These are phyloP conservation scores for Cryptosporidium viatorum DNA, from an alignment of 169 alveolate genomes.

Conservation along the genomic window DNA sequence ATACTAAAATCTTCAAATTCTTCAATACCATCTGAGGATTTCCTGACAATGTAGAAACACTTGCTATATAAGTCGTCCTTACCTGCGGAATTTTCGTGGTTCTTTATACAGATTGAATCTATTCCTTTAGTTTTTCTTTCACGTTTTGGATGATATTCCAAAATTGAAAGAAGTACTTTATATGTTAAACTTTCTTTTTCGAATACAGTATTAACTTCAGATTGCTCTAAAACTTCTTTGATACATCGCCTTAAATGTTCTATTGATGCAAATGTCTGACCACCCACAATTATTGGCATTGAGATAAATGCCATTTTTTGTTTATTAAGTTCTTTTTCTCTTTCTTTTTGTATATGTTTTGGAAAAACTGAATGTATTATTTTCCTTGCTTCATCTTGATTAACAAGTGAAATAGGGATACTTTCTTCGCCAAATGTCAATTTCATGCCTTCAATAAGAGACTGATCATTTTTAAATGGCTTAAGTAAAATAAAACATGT, in stretches of 20 bases:
- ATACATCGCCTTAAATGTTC: constrained; percentile 68
- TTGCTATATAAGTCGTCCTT: constrained; percentile 7
- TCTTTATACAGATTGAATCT: constrained; percentile 44
- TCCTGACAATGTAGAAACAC: constrained; percentile 50
- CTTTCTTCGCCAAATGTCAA: constrained; percentile 14
- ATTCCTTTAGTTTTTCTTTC: constrained; percentile 26
- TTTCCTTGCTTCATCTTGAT: constrained; percentile 62
- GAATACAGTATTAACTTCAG: constrained; percentile 26
- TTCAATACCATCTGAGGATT: constrained; percentile 19
- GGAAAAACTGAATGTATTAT: constrained; percentile 40
- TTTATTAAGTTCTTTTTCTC: constrained; percentile 69
- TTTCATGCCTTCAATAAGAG: background rate
- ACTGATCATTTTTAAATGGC: constrained; percentile 53
- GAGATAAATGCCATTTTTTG: constrained; percentile 45
- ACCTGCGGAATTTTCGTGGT: constrained; percentile 1
- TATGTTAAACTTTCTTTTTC: constrained; percentile 38
- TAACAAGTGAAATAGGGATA: background rate
- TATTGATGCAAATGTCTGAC: constrained; percentile 61
- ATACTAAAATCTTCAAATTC: constrained; percentile 70
- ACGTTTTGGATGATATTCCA: constrained; percentile 61
- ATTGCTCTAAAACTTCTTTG: constrained; percentile 52
- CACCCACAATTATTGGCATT: constrained; percentile 45
- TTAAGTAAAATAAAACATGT: constrained; percentile 51
- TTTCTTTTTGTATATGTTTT: constrained; percentile 64
- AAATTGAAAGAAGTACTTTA: constrained; percentile 31